phyloP scores from a whole-genome alignment of 2,329 filamentous ascomycete species.

The Colletotrichum sp. region DNA sequence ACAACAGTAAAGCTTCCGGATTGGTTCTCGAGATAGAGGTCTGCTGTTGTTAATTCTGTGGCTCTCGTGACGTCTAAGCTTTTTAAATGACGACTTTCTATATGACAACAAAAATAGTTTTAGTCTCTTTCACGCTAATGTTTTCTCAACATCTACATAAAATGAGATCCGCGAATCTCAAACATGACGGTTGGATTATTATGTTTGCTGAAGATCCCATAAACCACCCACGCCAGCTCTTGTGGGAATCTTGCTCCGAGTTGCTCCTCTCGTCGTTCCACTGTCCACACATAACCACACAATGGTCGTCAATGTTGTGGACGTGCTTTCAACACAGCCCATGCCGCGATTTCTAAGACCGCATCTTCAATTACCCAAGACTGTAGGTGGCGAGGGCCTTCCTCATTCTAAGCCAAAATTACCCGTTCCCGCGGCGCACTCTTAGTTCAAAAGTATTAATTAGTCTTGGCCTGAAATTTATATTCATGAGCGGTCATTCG shows the following conservation, averaged over 20 bases:
- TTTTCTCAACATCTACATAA: background rate
- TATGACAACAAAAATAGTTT: background rate
- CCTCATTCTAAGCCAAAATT: background rate
- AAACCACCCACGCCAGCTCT: background rate
- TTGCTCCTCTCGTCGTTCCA: background rate
- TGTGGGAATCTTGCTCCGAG: background rate
- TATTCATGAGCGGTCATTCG: background rate
- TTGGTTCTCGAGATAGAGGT: background rate
- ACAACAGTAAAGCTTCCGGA: background rate
- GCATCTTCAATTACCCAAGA: background rate
- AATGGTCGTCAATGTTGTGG: background rate
- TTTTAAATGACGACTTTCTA: background rate
- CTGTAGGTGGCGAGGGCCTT: background rate
- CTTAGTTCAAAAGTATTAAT: background rate
- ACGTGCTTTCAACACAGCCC: background rate
- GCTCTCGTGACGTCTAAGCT: background rate
- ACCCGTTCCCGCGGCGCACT: background rate
- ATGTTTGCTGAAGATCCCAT: background rate
- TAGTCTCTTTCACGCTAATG: background rate
- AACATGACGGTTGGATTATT: background rate
- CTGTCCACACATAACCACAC: background rate
- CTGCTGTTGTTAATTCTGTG: background rate
- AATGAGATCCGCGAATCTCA: background rate
- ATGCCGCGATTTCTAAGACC: background rate
- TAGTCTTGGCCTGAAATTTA: background rate